These are phyloP conservation scores for Mariannaea elegans DNA, from an alignment of 2,329 filamentous ascomycete species.

Conservation along the genomic window DNA sequence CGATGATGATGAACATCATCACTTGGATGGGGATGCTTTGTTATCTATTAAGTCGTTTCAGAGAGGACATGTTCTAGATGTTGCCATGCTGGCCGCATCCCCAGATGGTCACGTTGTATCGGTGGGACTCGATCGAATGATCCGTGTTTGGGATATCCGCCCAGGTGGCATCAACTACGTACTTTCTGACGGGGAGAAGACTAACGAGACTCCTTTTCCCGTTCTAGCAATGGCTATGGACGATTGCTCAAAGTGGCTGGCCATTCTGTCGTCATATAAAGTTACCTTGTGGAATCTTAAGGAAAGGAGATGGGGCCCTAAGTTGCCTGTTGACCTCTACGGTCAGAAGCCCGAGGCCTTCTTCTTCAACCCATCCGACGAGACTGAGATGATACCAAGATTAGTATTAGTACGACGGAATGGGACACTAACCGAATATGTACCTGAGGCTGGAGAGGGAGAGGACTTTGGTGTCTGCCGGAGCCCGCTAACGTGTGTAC, in stretches of 20 bases:
- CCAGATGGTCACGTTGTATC: slow-evolving; percentile 73
- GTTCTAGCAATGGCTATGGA: slow-evolving; percentile 72
- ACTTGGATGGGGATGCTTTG: slow-evolving; percentile 55
- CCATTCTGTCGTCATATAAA: slow-evolving; percentile 67
- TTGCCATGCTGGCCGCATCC: slow-evolving; percentile 71
- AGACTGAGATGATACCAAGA: slow-evolving; percentile 49
- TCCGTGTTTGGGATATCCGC: slow-evolving; percentile 73
- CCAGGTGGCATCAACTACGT: slow-evolving; percentile 53
- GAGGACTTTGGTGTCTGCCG: slow-evolving; percentile 59
- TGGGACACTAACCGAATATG: slow-evolving; percentile 69
- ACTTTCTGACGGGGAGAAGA: slow-evolving; percentile 51
- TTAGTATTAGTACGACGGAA: slow-evolving; percentile 71
- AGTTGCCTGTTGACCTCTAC: slow-evolving; percentile 57
- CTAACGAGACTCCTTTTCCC: slow-evolving; percentile 61
- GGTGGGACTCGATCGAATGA: slow-evolving; percentile 73
- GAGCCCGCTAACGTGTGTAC: slow-evolving; percentile 61
- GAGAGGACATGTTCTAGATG: slow-evolving; percentile 73
- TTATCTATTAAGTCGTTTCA: slow-evolving; percentile 69
- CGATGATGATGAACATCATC: slow-evolving; percentile 55
- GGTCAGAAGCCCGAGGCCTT: slow-evolving; percentile 69
- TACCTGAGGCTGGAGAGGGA: slow-evolving; percentile 53
- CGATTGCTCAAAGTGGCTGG: slow-evolving; percentile 70
- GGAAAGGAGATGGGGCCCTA: slow-evolving; percentile 64
- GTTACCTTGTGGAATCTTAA: slow-evolving; percentile 72
- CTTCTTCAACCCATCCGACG: slow-evolving; percentile 64